Evolutionary conservation across 306 rosid genomes (phyloP), one percentile per base, ranked within the genome.

Genomic region (Prunus dulcis): DNA sequence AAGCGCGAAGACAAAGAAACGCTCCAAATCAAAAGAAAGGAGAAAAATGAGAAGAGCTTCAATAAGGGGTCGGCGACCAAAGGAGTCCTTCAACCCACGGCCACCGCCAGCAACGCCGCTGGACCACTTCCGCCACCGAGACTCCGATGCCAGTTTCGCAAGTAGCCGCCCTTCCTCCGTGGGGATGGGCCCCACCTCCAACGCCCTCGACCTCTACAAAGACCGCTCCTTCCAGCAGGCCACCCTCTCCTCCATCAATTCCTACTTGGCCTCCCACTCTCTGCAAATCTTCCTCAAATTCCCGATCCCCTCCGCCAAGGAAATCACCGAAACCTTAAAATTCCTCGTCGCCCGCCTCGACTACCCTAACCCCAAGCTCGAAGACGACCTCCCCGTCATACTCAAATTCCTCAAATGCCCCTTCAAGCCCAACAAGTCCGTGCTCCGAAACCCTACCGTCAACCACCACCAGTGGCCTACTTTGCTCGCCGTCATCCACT

Each of bases 391-490:
- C n/a, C 93, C 97, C 0, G 1, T 70, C 18, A 45, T 95, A 12
- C 84, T 95, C 0, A 92, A 87, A 64, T 50, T 78, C 62, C 81
- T 89, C 2, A 75, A 69, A 61, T 95, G 84, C 74, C 99, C 97
- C 23, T 87, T 80, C 83, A 95, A 92, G 49, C 72, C 89, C 73
- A 92, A 88, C 75, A 95, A 90, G 56, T 84, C 92, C 0, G 76
- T 95, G 46, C 88, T 95, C 55, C 77, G 77, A 10, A 91, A 87
- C 30, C 79, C 92, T 5, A 97, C 97, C 5, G 93, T 93, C 0
- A 89, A 96, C 0, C 95, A 97, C 58, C 99, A 95, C 80, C 97
- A 91, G 32, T 95, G 99, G 99, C 96, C 96, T 1, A 28, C 91
- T 0, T 52, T 92, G 25, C 93, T 95, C 28, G 95, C 97, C 1